Conservation (phyloP, 805 yeast species). For the Pichia eremophila region DNA sequence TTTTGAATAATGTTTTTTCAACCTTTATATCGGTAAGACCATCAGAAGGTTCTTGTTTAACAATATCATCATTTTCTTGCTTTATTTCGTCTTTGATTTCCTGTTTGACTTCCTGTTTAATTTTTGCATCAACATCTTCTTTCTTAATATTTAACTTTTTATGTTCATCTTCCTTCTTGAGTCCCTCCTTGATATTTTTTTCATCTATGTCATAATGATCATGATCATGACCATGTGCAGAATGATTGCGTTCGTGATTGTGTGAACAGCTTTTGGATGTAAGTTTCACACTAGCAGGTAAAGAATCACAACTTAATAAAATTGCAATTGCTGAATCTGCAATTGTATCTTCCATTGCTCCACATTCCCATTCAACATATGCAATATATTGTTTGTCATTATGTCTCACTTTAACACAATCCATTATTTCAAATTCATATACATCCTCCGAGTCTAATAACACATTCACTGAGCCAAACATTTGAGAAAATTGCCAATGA, state of each 20-base stretch:
- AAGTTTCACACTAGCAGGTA: conserved; percentile 89
- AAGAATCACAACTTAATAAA: conserved; percentile 80
- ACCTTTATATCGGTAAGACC: neutral
- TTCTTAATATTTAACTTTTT: neutral
- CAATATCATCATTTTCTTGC: neutral
- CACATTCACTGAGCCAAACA: conserved; percentile 82
- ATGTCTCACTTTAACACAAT: conserved; percentile 44
- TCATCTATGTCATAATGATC: neutral
- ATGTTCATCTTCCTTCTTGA: neutral
- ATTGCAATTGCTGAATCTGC: conserved; percentile 94
- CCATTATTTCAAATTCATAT: conserved; percentile 52
- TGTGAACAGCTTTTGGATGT: conserved; percentile 55
- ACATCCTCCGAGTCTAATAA: conserved; percentile 44
- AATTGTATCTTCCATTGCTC: conserved; percentile 79
- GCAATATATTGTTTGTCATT: conserved; percentile 37
- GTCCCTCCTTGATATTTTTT: neutral
- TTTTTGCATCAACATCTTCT: neutral
- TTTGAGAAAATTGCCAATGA: conserved; percentile 84
- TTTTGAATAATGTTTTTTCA: neutral
- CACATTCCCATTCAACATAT: conserved; percentile 84
- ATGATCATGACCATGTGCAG: conserved; percentile 11
- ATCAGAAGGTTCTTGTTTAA: neutral
- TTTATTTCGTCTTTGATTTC: conserved; percentile 1
- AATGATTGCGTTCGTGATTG: conserved; percentile 10
- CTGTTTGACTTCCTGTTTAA: conserved; percentile 6